Base-by-base conservation (phyloP, 1,284 basidiomycete genomes). In the Cutaneotrichosporon cutaneum region DNA sequence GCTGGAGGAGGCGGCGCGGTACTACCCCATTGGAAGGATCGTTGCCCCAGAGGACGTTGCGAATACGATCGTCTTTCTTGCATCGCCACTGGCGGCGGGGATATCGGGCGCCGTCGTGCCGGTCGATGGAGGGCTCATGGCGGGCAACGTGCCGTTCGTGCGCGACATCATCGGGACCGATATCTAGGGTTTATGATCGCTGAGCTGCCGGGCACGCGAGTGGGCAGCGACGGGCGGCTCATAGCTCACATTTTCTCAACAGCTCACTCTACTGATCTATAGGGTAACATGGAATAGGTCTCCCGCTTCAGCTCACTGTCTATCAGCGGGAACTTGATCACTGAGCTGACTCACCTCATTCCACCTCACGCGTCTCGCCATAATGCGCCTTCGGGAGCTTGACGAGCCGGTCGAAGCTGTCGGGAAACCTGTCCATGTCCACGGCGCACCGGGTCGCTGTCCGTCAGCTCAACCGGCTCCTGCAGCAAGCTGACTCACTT, bases 81-180 rank as follows among this genome's bases (percentile, higher is more conserved):
- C 52, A 5, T 33, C 27, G 3, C 52, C 52, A 11, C 22, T 54
- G 21, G 32, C 52, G n/a, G 52, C 33, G n/a, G 52, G 52, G 52
- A 36, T 54, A 21, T 16, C 52, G 21, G 52, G 52, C 33, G 52
- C 52, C 33, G 30, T 54, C 9, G 11, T 54, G 3, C 52, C 52
- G 3, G 52, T 54, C 21, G 52, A 54, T 13, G 52, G 52, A 3
- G 52, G 52, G n/a, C 35, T 54, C 32, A 54, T 26, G 33, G 52
- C 52, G 13, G 52, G 52, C 21, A 54, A 54, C 35, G 6, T 54
- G 33, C 52, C 32, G 21, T 54, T 54, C 52, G 33, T 54, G 33
- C 32, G 52, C 32, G 52, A 54, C 21, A 36, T 54, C 13, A 54
- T 54, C 21, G 52, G 35, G 10, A 35, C 21, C 13, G 52, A 51